Conservation (phyloP, 2,329 filamentous ascomycete species). For the Verticillium nubilum region DNA sequence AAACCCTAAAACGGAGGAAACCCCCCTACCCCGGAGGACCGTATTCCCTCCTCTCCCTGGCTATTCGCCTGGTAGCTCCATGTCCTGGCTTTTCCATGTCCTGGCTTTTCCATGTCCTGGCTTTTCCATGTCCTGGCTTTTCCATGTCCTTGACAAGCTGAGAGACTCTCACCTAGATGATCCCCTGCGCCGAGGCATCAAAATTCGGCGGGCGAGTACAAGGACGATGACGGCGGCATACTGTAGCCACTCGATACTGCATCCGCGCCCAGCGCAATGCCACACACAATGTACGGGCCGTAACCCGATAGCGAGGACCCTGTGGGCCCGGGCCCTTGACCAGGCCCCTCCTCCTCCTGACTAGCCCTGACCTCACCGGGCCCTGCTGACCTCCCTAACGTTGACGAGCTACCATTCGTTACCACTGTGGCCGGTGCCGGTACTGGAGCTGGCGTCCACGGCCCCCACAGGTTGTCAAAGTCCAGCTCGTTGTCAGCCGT, state of each 20-base stretch:
- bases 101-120: too few relatives aligned
- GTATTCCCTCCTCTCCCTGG: too few relatives aligned
- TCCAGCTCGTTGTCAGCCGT: slow-evolving; percentile 28
- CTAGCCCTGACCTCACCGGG: neutral
- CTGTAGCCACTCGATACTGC: neutral
- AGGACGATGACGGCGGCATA: neutral
- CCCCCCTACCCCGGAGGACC: too few relatives aligned
- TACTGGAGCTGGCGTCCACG: neutral
- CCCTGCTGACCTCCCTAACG: neutral
- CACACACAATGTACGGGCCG: neutral
- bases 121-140: too few relatives aligned
- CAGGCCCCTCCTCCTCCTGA: neutral
- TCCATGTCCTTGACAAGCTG: neutral
- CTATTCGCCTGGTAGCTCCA: too few relatives aligned
- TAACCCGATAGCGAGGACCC: neutral
- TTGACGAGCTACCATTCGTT: neutral
- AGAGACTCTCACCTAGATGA: neutral
- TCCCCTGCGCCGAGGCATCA: neutral
- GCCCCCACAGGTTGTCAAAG: slow-evolving; percentile 29
- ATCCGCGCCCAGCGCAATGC: neutral
- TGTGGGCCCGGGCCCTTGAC: neutral
- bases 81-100: too few relatives aligned
- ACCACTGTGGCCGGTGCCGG: neutral
- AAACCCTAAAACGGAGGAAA: too few relatives aligned
- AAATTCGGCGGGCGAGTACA: neutral